These are phyloP conservation scores for Trametes maxima DNA, from an alignment of 768 basidiomycete species.

Conservation along the genomic window DNA sequence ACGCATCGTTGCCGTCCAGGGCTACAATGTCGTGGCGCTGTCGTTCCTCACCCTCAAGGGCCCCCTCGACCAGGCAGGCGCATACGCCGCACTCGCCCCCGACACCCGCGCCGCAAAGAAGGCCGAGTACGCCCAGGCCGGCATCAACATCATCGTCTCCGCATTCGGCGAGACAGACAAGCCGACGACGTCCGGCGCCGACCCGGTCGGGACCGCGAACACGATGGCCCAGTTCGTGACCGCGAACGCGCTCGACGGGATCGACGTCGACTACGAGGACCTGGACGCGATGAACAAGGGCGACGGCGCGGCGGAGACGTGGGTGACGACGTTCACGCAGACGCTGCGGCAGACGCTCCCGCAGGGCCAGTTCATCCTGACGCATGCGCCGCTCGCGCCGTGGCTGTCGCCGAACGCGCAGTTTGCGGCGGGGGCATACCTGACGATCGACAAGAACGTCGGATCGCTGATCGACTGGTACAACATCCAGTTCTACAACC, in stretches of 20 bases:
- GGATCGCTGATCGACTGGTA: constrained; percentile 60
- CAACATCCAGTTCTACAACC: constrained; percentile 25
- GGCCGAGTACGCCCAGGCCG: constrained; percentile 26
- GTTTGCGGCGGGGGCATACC: constrained; percentile 51
- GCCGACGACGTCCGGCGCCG: constrained; percentile 31
- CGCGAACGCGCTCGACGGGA: constrained; percentile 28
- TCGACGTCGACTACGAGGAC: constrained; percentile 31
- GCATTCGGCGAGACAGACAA: constrained; percentile 34
- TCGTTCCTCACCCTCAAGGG: constrained; percentile 21
- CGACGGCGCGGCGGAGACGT: constrained; percentile 25
- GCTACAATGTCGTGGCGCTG: constrained; percentile 19
- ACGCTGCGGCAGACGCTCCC: constrained; percentile 28
- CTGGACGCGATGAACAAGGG: constrained; percentile 25
- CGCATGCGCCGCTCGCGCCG: constrained; percentile 34
- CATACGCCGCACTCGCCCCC: constrained; percentile 12
- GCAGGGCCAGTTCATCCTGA: constrained; percentile 35
- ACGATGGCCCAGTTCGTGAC: constrained; percentile 40
- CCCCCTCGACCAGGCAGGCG: constrained; percentile 15
- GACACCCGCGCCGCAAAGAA: constrained; percentile 23
- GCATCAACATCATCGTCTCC: constrained; percentile 28
- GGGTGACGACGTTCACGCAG: constrained; percentile 29
- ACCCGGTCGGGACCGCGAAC: constrained; percentile 36
- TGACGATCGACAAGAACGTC: constrained; percentile 51
- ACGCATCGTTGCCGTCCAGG: constrained; percentile 3
- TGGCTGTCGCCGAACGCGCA: constrained; percentile 21